Evolutionary conservation across 2,329 filamentous ascomycete species (phyloP).

Genomic region (Scedosporium boydii): DNA sequence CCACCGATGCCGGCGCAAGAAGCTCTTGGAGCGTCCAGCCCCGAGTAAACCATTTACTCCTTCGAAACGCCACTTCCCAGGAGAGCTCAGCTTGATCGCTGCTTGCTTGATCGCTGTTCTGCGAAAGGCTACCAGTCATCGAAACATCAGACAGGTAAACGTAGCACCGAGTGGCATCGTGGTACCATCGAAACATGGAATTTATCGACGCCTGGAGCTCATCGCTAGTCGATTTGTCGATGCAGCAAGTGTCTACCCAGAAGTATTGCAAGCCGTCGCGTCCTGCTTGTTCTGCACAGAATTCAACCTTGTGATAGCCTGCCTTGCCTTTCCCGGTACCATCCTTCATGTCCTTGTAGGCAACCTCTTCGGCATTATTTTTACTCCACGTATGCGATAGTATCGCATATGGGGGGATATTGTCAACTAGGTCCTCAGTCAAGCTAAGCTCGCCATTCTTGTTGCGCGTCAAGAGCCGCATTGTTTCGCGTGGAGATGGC

Average conservation of each 20-base stretch:
- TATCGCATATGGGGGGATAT: conserved; percentile 13
- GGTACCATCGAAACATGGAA: background rate
- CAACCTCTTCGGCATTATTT: conserved; percentile 10
- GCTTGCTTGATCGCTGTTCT: too few relatives aligned
- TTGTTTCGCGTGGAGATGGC: too few relatives aligned
- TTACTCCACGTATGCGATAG: conserved; percentile 14
- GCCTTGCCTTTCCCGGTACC: background rate
- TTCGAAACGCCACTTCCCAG: conserved; percentile 4
- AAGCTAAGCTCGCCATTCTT: too few relatives aligned
- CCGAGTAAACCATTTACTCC: conserved; percentile 9
- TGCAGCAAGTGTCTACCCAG: conserved; percentile 14
- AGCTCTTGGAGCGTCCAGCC: conserved; percentile 12
- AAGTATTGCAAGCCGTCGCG: conserved; percentile 6
- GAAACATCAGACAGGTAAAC: conserved; percentile 8
- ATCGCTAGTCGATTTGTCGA: conserved; percentile 9
- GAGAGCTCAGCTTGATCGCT: background rate
- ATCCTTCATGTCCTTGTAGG: conserved; percentile 7
- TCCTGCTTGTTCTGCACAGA: conserved; percentile 9
- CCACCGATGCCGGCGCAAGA: conserved; percentile 13
- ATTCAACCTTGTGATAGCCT: conserved; percentile 7
- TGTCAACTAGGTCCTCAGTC: conserved; percentile 8
- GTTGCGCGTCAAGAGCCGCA: too few relatives aligned
- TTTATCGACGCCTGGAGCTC: conserved; percentile 11
- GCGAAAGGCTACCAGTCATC: conserved; percentile 9
- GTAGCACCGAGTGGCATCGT: too few relatives aligned